Evolutionary conservation across 495 filamentous ascomycete genomes (phyloP).

Genomic region (Cryomyces minteri): DNA sequence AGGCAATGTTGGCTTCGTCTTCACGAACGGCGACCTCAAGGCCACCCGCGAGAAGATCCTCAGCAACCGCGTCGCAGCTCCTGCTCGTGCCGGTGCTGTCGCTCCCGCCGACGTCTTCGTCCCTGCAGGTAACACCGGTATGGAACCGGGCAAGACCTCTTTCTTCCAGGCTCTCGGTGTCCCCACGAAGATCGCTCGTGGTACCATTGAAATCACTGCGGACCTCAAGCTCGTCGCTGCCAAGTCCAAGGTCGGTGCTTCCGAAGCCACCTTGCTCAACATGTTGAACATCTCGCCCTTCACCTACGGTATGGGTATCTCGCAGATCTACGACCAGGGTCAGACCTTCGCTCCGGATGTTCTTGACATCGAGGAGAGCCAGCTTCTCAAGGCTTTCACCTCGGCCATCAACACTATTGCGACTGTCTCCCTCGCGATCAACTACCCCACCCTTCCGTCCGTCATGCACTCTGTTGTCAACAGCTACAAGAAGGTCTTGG

Average conservation of each 20-base stretch:
- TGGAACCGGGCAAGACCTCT: slow-evolving; percentile 99
- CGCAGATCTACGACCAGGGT: slow-evolving; percentile 90
- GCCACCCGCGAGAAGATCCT: slow-evolving; percentile 82
- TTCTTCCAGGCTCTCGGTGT: slow-evolving; percentile 99
- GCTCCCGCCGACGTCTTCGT: slow-evolving; percentile 82
- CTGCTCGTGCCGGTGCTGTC: slow-evolving; percentile 89
- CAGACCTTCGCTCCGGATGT: slow-evolving; percentile 72
- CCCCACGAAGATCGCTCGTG: slow-evolving; percentile 99
- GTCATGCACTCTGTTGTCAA: slow-evolving; percentile 92
- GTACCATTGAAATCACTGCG: slow-evolving; percentile 99
- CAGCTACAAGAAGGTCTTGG: slow-evolving; percentile 89
- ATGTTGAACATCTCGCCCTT: slow-evolving; percentile 99
- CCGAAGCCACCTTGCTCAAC: slow-evolving; percentile 96
- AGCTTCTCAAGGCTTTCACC: slow-evolving; percentile 72
- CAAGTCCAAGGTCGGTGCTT: slow-evolving; percentile 86
- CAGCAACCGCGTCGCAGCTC: slow-evolving; percentile 89
- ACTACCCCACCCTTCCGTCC: slow-evolving; percentile 93
- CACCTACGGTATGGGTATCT: slow-evolving; percentile 96
- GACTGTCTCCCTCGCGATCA: slow-evolving; percentile 70
- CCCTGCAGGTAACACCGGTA: slow-evolving; percentile 96
- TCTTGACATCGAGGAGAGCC: slow-evolving; percentile 82
- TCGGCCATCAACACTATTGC: slow-evolving; percentile 75
- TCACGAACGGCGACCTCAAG: slow-evolving; percentile 95
- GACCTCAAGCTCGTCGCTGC: slow-evolving; percentile 96
- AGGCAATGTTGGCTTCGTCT: slow-evolving; percentile 96